Evolutionary conservation across 2,329 filamentous ascomycete genomes (phyloP).

Genomic region (Pseudopyricularia javanii): DNA sequence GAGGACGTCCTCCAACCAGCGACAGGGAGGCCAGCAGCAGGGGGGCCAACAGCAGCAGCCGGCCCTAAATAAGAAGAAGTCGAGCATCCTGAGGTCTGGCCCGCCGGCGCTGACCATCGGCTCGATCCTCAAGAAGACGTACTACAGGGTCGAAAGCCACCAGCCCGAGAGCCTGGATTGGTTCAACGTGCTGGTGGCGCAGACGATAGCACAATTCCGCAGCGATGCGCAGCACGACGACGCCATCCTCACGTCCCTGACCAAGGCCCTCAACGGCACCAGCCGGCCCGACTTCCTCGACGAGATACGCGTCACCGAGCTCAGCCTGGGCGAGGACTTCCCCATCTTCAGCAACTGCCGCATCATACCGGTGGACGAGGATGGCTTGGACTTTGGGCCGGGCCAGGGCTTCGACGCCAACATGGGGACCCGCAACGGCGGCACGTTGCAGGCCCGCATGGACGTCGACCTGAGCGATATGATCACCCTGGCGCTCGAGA

Average conservation of each 20-base stretch:
- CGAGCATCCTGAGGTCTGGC: slow-evolving; percentile 54
- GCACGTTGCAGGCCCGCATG: slow-evolving; percentile 83
- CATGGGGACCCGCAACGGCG: slow-evolving; percentile 44
- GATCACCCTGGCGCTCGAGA: slow-evolving; percentile 89
- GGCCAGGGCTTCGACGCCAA: slow-evolving; percentile 39
- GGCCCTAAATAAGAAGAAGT: slow-evolving; percentile 50
- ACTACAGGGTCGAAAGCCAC: slow-evolving; percentile 91
- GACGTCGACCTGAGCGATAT: slow-evolving; percentile 95
- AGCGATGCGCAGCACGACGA: slow-evolving; percentile 87
- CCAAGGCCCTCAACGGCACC: slow-evolving; percentile 74
- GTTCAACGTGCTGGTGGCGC: slow-evolving; percentile 96
- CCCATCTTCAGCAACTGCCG: slow-evolving; percentile 98
- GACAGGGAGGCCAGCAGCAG: slow-evolving; percentile 16
- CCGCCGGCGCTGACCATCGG: slow-evolving; percentile 74
- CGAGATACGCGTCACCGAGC: slow-evolving; percentile 85
- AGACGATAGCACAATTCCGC: slow-evolving; percentile 91
- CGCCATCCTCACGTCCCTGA: slow-evolving; percentile 75
- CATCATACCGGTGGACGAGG: slow-evolving; percentile 81
- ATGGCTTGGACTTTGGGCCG: slow-evolving; percentile 44
- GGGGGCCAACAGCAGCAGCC: slow-evolving; percentile 14
- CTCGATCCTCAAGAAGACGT: slow-evolving; percentile 90
- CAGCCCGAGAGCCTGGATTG: slow-evolving; percentile 95
- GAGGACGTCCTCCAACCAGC: slow-evolving; percentile 25
- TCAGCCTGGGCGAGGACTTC: slow-evolving; percentile 91
- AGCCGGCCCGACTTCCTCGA: slow-evolving; percentile 84